phyloP scores from a whole-genome alignment of 2,329 filamentous ascomycete genomes.

The Claviceps sp. region DNA sequence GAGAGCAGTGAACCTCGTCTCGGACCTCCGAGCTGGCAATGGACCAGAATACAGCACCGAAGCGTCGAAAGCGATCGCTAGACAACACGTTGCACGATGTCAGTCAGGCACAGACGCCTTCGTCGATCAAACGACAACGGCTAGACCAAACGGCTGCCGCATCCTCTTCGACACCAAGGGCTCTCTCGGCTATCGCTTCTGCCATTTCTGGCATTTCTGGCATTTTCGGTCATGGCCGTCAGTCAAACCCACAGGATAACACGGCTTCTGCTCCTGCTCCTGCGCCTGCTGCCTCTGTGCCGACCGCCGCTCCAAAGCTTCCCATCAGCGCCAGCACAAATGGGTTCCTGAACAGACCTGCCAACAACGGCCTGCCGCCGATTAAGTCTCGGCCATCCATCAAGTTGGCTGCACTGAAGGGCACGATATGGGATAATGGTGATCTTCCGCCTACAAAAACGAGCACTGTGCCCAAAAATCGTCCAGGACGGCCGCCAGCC shows the following conservation, averaged over 20 bases:
- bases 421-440: slow-evolving; percentile 25
- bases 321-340: slow-evolving; percentile 1
- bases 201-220: slow-evolving; percentile 20
- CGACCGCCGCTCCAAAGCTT: background rate
- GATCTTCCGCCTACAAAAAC: slow-evolving; percentile 8
- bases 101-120: slow-evolving; percentile 13
- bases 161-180: slow-evolving; percentile 17
- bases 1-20: background rate
- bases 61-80: slow-evolving; percentile 7
- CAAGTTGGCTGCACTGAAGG: slow-evolving; percentile 22
- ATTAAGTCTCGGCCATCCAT: slow-evolving; percentile 16
- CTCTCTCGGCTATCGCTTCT: slow-evolving; percentile 18
- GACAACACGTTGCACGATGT: slow-evolving; percentile 12
- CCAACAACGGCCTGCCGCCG: slow-evolving; percentile 5
- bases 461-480: slow-evolving; percentile 9
- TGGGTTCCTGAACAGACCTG: background rate
- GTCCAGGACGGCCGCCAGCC: background rate
- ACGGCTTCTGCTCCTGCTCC: background rate
- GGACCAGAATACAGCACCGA: slow-evolving; percentile 13
- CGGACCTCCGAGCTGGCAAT: slow-evolving; percentile 8
- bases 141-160: slow-evolving; percentile 15
- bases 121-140: slow-evolving; percentile 18
- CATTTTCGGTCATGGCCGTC: slow-evolving; percentile 13
- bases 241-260: slow-evolving; percentile 6
- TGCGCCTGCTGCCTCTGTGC: background rate